These are phyloP conservation scores for Lentinus brumalis DNA, from an alignment of 768 basidiomycete genomes.

Conservation along the genomic window DNA sequence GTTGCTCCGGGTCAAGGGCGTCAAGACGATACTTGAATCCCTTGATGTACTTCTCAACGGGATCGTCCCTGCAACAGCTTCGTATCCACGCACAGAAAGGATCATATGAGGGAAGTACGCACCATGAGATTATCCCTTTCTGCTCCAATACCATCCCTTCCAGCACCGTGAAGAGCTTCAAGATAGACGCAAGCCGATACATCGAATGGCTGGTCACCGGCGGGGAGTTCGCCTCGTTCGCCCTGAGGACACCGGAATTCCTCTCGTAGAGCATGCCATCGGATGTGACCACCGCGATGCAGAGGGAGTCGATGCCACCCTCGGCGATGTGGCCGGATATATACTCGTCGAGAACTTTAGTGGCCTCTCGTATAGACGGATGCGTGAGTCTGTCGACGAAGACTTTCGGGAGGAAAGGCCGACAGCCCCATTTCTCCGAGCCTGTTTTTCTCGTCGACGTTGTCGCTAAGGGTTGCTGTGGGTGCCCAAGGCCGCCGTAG, in stretches of 20 bases:
- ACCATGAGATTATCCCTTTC: conserved; percentile 39
- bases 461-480: too few species aligned
- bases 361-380: conserved; percentile 17
- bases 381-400: conserved; percentile 23
- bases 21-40: conserved; percentile 35
- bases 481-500: too few species aligned
- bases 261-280: conserved; percentile 47
- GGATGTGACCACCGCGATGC: conserved; percentile 50
- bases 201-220: conserved; percentile 41
- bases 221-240: conserved; percentile 9
- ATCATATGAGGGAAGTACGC: background rate
- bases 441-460: too few species aligned
- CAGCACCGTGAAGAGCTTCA: conserved; percentile 51
- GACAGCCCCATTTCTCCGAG: conserved; percentile 25
- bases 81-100: background rate
- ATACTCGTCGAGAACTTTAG: conserved; percentile 15
- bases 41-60: conserved; percentile 46
- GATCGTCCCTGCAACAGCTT: conserved; percentile 45
- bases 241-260: conserved; percentile 39
- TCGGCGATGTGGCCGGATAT: conserved; percentile 18
- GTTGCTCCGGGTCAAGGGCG: conserved; percentile 18
- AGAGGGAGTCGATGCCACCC: conserved; percentile 50
- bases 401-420: conserved; percentile 29
- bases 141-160: conserved; percentile 53
- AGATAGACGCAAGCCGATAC: conserved; percentile 54